phyloP scores from a whole-genome alignment of 2,329 filamentous ascomycete genomes.

The Stagonosporopsis vannaccii region DNA sequence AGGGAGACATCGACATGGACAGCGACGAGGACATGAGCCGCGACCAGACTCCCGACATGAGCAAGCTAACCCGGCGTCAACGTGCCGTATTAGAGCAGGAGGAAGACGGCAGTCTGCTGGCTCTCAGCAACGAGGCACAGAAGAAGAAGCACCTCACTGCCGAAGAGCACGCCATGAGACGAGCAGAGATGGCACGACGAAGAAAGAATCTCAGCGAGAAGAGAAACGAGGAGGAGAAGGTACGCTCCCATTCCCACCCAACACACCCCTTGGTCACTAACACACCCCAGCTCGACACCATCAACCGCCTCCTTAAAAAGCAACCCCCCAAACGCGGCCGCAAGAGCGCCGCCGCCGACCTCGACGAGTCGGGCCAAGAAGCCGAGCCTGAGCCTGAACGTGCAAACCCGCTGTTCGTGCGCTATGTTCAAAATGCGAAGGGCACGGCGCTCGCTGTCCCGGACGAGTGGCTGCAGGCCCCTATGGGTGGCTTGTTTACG shows the following conservation, averaged over 20 bases:
- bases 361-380: slow-evolving; percentile 60
- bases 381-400: slow-evolving; percentile 55
- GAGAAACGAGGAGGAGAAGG: slow-evolving; percentile 80
- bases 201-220: slow-evolving; percentile 78
- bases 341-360: slow-evolving; percentile 54
- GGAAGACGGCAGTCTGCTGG: slow-evolving; percentile 56
- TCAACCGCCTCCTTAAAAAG: slow-evolving; percentile 88
- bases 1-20: slow-evolving; percentile 53
- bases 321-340: slow-evolving; percentile 74
- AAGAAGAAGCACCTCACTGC: slow-evolving; percentile 76
- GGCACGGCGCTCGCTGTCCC: slow-evolving; percentile 71
- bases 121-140: slow-evolving; percentile 71
- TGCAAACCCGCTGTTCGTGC: slow-evolving; percentile 68
- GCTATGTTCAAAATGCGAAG: slow-evolving; percentile 71
- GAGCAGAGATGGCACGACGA: slow-evolving; percentile 76
- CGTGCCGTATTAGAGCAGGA: slow-evolving; percentile 65
- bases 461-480: slow-evolving; percentile 70
- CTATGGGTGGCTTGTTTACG: slow-evolving; percentile 66
- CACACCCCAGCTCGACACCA: slow-evolving; percentile 77
- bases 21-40: slow-evolving; percentile 64
- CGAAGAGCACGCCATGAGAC: slow-evolving; percentile 75
- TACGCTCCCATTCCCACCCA: slow-evolving; percentile 37
- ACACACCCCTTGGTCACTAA: slow-evolving; percentile 18
- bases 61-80: slow-evolving; percentile 73
- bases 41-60: slow-evolving; percentile 67